Conservation (phyloP, 306 rosid genomes). For the Sechiopsis laciniata region DNA sequence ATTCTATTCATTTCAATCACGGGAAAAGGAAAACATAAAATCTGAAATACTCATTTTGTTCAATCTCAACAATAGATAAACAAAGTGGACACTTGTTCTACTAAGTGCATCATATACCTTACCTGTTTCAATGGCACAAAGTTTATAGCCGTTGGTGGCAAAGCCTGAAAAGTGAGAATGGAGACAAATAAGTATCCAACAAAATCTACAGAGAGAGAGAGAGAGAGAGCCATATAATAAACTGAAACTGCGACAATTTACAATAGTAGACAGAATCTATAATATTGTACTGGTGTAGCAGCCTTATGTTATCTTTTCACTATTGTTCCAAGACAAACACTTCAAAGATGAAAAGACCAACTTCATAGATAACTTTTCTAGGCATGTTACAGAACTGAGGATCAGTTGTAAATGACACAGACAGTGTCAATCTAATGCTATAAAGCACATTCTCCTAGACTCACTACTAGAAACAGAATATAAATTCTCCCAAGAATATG, state of each 20-base stretch:
- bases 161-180: slow-evolving; percentile 53
- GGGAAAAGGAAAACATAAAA: neutral
- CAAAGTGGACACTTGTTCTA: neutral
- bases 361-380: neutral
- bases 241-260: neutral
- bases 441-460: neutral
- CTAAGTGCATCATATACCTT: slow-evolving; percentile 11
- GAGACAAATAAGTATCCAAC: neutral
- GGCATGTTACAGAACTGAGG: neutral
- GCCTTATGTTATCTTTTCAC: neutral
- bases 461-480: neutral
- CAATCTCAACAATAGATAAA: neutral
- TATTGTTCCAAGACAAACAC: neutral
- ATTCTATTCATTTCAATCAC: neutral
- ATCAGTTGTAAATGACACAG: neutral
- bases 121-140: slow-evolving; percentile 92
- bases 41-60: neutral
- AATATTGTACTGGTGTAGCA: neutral
- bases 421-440: neutral
- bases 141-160: slow-evolving; percentile 66
- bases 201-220: neutral
- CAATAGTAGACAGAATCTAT: neutral
- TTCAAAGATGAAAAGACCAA: neutral
- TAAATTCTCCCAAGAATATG: neutral
- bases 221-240: neutral